A percentile compares a stretch with the other conserved stretches of the same genome.
Conservation (phyloP, 768 basidiomycete species). For the Zangia roseola region DNA sequence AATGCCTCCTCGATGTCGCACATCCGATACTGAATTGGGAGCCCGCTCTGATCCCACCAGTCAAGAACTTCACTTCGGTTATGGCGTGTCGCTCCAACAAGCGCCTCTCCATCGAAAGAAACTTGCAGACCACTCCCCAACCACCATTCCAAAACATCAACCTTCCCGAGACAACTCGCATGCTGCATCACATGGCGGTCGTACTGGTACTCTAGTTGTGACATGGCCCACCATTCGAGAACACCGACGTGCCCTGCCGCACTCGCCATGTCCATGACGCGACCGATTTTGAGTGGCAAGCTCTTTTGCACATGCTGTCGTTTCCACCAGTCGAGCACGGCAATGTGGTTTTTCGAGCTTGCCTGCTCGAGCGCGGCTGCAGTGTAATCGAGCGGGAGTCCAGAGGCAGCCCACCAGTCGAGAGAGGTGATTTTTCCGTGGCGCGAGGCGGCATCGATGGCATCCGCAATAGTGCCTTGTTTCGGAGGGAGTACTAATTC, state of each 20-base stretch:
- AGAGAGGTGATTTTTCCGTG: constrained; percentile 72
- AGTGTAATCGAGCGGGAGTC: constrained; percentile 68
- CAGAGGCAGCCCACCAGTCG: constrained; percentile 79
- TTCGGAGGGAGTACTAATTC: constrained; percentile 58
- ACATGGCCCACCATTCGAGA: constrained; percentile 84
- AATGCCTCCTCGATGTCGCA: constrained; percentile 91
- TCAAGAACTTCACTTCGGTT: constrained; percentile 80
- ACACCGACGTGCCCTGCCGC: constrained; percentile 72
- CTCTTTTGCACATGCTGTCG: constrained; percentile 45
- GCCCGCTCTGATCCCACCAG: constrained; percentile 83
- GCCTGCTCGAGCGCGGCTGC: constrained; percentile 80
- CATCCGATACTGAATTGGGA: constrained; percentile 83
- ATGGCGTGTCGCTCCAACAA: constrained; percentile 77
- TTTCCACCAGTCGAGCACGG: constrained; percentile 84
- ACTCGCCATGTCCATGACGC: constrained; percentile 84
- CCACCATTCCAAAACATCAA: constrained; percentile 86
- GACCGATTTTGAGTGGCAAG: constrained; percentile 75
- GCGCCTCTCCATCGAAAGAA: constrained; percentile 76
- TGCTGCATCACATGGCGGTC: constrained; percentile 75
- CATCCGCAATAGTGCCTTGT: constrained; percentile 56
- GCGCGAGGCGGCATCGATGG: constrained; percentile 77
- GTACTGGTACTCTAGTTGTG: constrained; percentile 75
- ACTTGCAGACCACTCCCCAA: constrained; percentile 71
- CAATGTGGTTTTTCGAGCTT: constrained; percentile 72
- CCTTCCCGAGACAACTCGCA: constrained; percentile 76